Base-by-base conservation (phyloP, 306 rosid genomes). In the Clitoria ternatea region DNA sequence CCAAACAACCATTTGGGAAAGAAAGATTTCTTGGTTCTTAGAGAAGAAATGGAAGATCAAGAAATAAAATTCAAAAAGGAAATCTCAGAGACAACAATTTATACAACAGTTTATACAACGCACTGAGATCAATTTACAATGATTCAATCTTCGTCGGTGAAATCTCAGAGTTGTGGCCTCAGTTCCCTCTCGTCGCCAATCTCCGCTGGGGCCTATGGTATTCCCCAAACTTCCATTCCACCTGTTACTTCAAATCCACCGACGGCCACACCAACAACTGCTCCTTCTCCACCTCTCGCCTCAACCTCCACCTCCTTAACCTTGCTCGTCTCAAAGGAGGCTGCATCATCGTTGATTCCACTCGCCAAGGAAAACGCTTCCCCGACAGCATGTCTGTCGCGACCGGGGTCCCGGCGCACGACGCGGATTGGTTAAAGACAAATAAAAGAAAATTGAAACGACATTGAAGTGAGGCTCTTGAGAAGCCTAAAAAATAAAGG, bases 341-440 rank as follows among this genome's bases (percentile, higher is more conserved):
- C 36, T 90, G 97, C 64, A 75, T 93, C 19, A 74, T 93, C 14
- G 94, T 88, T 77, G 98, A 93, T 87, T 88, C 98, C 39, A 93
- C 98, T 30, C 78, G 96, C 17, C 84, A 71, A 81, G 98, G 98
- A 80, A 93, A 90, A 79, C 82, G 92, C 30, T 93, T 90, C 77
- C 98, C 98, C 11, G 97, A 93, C 35, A 93, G 98, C 83, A 87
- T 93, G 98, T 93, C 98, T n/a, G n/a, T n/a, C n/a, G n/a, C n/a
- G n/a, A n/a, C n/a, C n/a, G n/a, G n/a, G n/a, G n/a, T n/a, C n/a
- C n/a, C n/a, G n/a, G n/a, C n/a, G n/a, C n/a, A n/a, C n/a, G n/a
- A n/a, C n/a, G n/a, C n/a, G n/a, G n/a, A n/a, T n/a, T n/a, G n/a
- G n/a, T n/a, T n/a, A n/a, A n/a, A n/a, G n/a, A n/a, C n/a, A n/a